phyloP scores from a whole-genome alignment of 2,329 filamentous ascomycete species.

The Diaporthe batatas region DNA sequence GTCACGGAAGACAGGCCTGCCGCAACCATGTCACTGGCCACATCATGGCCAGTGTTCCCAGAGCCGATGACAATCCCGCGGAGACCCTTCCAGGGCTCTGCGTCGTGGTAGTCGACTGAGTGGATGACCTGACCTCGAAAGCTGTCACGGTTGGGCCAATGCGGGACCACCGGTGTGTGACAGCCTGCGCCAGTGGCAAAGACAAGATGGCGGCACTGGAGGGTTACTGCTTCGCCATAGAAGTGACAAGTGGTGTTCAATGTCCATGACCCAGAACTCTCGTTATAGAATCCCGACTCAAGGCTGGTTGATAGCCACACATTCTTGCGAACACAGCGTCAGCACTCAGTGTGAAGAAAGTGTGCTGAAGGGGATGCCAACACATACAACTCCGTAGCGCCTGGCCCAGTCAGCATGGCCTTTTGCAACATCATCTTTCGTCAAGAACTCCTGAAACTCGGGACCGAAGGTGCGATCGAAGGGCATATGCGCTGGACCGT shows the following conservation, averaged over 20 bases:
- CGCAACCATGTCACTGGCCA: too few species aligned
- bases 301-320: not conserved
- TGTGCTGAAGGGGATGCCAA: not conserved
- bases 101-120: too few species aligned
- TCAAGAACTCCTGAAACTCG: conserved; percentile 1
- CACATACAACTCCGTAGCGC: not conserved
- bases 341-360: not conserved
- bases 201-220: not conserved
- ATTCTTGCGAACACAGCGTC: not conserved
- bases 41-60: too few species aligned
- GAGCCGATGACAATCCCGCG: too few species aligned
- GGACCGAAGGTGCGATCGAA: not conserved
- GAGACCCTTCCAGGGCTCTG: too few species aligned
- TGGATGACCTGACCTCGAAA: too few species aligned
- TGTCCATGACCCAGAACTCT: not conserved
- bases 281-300: not conserved
- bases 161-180: too few species aligned
- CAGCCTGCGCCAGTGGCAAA: too few species aligned
- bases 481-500: not conserved
- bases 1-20: too few species aligned
- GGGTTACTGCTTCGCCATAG: not conserved
- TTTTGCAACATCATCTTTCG: not conserved
- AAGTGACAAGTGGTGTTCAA: not conserved
- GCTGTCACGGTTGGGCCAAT: too few species aligned
- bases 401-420: not conserved